phyloP scores from a whole-genome alignment of 2,329 filamentous ascomycete species.

The Sarocladium brachiariae region DNA sequence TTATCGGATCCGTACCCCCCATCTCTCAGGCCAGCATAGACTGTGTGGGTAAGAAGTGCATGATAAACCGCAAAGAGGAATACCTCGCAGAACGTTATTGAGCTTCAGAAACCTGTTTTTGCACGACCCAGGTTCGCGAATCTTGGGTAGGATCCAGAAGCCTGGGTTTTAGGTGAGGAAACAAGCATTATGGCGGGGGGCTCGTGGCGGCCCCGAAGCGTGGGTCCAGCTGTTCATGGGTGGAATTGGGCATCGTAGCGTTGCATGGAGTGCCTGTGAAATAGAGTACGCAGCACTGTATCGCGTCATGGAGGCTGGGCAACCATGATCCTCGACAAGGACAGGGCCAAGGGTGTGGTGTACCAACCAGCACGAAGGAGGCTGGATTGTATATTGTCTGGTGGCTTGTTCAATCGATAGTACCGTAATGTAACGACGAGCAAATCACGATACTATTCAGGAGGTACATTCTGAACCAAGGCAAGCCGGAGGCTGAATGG shows the following conservation, averaged over 20 bases:
- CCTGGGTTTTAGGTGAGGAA: background rate
- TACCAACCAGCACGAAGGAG: background rate
- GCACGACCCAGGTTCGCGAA: background rate
- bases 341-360: background rate
- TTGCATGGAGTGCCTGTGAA: background rate
- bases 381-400: too few relatives aligned
- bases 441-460: too few relatives aligned
- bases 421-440: too few relatives aligned
- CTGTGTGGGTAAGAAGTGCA: background rate
- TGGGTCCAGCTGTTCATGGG: conserved; percentile 2
- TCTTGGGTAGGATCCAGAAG: conserved; percentile 3
- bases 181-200: background rate
- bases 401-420: too few relatives aligned
- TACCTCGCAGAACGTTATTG: background rate
- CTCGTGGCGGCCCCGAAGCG: too few relatives aligned
- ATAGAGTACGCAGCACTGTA: too few relatives aligned
- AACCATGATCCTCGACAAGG: conserved; percentile 6
- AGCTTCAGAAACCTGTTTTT: background rate
- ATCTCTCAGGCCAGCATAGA: background rate
- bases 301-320: conserved; percentile 9
- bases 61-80: background rate
- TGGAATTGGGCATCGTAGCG: background rate
- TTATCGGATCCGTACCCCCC: background rate
- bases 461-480: too few relatives aligned
- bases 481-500: background rate